Conservation (phyloP, 768 basidiomycete genomes). For the Leucosporidium yakuticum region DNA sequence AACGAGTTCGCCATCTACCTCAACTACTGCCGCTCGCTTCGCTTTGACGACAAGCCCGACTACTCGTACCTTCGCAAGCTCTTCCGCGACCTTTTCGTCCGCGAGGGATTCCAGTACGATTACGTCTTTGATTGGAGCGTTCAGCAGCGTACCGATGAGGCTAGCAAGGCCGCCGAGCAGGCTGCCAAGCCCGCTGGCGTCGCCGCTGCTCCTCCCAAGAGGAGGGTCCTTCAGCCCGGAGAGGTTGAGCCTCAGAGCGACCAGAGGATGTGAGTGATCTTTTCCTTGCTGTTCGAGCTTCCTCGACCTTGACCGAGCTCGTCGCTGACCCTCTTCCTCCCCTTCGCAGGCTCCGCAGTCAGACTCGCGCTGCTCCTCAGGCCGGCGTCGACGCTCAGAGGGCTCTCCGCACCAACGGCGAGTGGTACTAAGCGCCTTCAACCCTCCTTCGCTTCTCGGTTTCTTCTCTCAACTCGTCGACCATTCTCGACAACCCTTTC, state of each 20-base stretch:
- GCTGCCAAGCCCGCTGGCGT: constrained; percentile 2
- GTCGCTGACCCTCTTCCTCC: not conserved
- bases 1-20: constrained; percentile 99
- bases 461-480: not conserved
- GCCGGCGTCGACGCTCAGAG: not conserved
- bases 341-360: constrained; percentile 25
- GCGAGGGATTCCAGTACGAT: constrained; percentile 90
- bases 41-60: constrained; percentile 99
- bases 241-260: constrained; percentile 28
- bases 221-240: constrained; percentile 27
- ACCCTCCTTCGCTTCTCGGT: not conserved
- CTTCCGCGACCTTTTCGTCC: constrained; percentile 61
- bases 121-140: constrained; percentile 98
- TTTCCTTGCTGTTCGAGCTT: not conserved
- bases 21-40: constrained; percentile 96
- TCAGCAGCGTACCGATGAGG: constrained; percentile 49
- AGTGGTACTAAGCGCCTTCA: constrained; percentile 25
- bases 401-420: constrained; percentile 17
- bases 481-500: not conserved
- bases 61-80: constrained; percentile 99
- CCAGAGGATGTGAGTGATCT: constrained; percentile 25
- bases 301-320: not conserved
- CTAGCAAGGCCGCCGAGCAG: constrained; percentile 6
- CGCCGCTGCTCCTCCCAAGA: constrained; percentile 16
- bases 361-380: constrained; percentile 29